These are phyloP conservation scores for Boletus vinaceobasis DNA, from an alignment of 768 basidiomycete genomes.

Conservation along the genomic window DNA sequence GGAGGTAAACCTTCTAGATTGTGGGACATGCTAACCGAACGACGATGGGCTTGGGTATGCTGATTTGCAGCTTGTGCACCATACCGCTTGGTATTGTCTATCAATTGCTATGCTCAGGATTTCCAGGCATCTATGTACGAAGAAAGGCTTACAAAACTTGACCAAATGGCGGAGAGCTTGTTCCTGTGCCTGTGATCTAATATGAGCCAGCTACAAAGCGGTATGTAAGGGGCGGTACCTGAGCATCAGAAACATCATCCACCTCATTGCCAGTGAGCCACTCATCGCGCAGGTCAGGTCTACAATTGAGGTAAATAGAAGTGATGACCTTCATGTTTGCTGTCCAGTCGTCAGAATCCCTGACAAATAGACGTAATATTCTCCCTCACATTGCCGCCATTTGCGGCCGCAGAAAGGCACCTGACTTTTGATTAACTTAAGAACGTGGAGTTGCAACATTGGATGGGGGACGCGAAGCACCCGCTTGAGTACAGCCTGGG, in stretches of 20 bases:
- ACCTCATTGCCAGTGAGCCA: conserved; percentile 94
- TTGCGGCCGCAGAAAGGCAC: conserved; percentile 97
- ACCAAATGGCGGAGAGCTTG: conserved; percentile 90
- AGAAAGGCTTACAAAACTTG: conserved; percentile 74
- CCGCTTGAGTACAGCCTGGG: conserved; percentile 90
- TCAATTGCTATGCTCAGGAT: conserved; percentile 8
- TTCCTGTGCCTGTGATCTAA: conserved; percentile 74
- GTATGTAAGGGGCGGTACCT: conserved; percentile 45
- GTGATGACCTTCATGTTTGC: conserved; percentile 99
- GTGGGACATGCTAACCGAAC: conserved; percentile 81
- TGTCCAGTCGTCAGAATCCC: conserved; percentile 33
- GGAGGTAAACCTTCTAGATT: conserved; percentile 73
- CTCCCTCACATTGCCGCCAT: conserved; percentile 86
- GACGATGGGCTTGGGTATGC: conserved; percentile 63
- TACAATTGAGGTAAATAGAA: conserved; percentile 94
- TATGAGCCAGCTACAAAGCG: conserved; percentile 8
- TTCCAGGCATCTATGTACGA: background rate
- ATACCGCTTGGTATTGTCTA: conserved; percentile 92
- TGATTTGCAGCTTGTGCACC: conserved; percentile 52
- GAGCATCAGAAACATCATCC: conserved; percentile 88
- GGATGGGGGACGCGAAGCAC: conserved; percentile 93
- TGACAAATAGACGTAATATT: background rate
- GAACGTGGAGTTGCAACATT: conserved; percentile 86
- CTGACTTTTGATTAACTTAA: conserved; percentile 98
- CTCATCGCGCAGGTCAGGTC: conserved; percentile 95